A percentile compares a stretch with the other conserved stretches of the same genome.
phyloP scores from a whole-genome alignment of 441 rosid genomes.

The Rhodomyrtus psidioides region DNA sequence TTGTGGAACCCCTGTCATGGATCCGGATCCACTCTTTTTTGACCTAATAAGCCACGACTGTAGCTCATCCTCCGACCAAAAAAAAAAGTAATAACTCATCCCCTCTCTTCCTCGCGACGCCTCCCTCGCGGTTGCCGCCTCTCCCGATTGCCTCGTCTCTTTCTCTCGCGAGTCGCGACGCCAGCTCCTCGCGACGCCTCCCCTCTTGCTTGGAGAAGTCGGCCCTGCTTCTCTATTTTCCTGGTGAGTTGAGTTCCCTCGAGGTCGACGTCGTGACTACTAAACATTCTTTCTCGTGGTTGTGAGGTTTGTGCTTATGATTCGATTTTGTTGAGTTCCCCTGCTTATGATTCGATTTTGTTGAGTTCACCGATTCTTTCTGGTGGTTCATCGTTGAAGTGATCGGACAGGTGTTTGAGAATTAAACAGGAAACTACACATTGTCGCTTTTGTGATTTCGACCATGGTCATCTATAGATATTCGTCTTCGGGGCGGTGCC shows the following conservation, averaged over 20 bases:
- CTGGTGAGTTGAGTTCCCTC: constrained; percentile 26
- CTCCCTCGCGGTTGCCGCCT: no score
- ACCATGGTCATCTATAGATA: background rate
- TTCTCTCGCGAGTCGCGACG: no score
- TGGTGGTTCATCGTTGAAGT: background rate
- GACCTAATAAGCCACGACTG: no score
- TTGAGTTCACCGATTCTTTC: background rate
- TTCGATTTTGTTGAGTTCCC: no score
- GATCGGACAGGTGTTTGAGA: background rate
- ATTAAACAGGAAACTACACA: background rate
- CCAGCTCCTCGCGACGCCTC: no score
- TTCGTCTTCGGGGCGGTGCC: background rate
- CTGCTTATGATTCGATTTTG: no score
- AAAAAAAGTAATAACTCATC: no score
- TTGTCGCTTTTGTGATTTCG: background rate
- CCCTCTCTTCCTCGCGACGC: no score
- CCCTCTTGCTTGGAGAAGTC: constrained; percentile 25
- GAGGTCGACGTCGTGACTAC: background rate
- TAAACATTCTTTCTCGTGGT: background rate
- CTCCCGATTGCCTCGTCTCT: no score
- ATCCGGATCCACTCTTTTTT: no score
- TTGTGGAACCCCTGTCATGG: no score
- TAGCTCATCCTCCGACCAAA: no score
- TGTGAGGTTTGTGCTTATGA: background rate
- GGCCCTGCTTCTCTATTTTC: constrained; percentile 67